Evolutionary conservation across 805 yeast species (phyloP), one percentile per base, ranked within the genome.

Genomic region (Candida broadrunensis): DNA sequence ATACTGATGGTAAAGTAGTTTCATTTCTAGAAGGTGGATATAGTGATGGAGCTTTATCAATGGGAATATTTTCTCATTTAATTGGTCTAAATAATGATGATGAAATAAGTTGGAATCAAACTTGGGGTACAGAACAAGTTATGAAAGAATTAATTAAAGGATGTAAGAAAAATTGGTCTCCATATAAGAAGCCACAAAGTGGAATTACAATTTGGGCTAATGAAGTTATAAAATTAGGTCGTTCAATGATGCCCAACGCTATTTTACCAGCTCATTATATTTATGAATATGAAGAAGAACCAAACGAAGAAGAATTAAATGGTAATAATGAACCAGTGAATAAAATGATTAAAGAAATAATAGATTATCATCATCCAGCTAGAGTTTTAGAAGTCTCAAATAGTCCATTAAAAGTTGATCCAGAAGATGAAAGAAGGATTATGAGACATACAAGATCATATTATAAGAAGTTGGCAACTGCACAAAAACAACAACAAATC

Each of bases 21-120:
- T 85, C 95, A 1, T 60, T 87, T 17, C 61, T 87, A 47, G 96
- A 87, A 63, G 96, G 96, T 19, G 96, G 96, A 1, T 87, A 87
- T 56, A 83, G 93, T 0, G 89, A 86, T 52, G 84, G 85, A 3
- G 95, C 95, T 0, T 69, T 87, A 14, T 62, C 82, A 1, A 83
- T 93, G 1, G 95, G 95, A 11, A 80, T 84, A 0, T 84, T 85
- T 55, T 77, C 93, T 4, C 95, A 87, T 56, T 62, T 87, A 40
- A 77, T 83, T 29, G 96, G 95, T 0, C 57, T 87, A 38, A 83
- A 81, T 37, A 67, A 69, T 21, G 65, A 67, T 39, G 68, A 63
- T 25, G 58, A 52, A 12, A 46, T 59, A 14, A 48, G 65, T 15
- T 84, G 88, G 88, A 73, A 79, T 32, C 63, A 65, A 13, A 76